Evolutionary conservation across 1,284 basidiomycete genomes (phyloP).

Genomic region (Laetiporus sulphureus): DNA sequence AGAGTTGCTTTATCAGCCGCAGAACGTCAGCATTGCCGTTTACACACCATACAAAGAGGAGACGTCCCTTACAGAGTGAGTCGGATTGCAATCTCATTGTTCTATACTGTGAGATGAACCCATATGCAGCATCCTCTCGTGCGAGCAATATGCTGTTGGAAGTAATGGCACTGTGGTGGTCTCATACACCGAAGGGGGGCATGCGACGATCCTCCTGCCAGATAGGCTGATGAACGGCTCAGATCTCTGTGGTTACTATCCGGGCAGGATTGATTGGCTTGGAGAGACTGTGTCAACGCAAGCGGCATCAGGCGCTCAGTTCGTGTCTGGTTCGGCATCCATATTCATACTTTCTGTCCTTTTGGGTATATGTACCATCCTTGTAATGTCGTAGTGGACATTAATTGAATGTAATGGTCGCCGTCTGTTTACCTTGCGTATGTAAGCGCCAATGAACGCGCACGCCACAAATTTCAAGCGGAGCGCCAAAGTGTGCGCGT

Average conservation of each 20-base stretch:
- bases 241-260: slow-evolving; percentile 28
- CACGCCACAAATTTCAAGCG: slow-evolving; percentile 15
- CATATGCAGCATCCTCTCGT: slow-evolving; percentile 47
- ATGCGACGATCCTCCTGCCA: slow-evolving; percentile 48
- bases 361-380: slow-evolving; percentile 1
- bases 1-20: slow-evolving; percentile 35
- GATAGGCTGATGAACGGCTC: slow-evolving; percentile 31
- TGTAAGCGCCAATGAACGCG: no score
- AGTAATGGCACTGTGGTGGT: slow-evolving; percentile 51
- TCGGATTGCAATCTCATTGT: slow-evolving; percentile 4
- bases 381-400: not conserved
- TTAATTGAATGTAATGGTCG: not conserved
- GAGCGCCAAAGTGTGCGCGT: slow-evolving; percentile 16
- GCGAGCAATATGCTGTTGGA: slow-evolving; percentile 59
- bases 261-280: no score
- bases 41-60: slow-evolving; percentile 43
- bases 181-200: slow-evolving; percentile 54
- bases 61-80: slow-evolving; percentile 51
- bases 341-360: no score
- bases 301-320: no score
- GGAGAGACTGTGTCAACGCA: no score
- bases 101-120: not conserved
- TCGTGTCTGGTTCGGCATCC: no score
- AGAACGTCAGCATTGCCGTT: slow-evolving; percentile 47
- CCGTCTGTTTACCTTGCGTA: not conserved